Evolutionary conservation across 1,284 basidiomycete species (phyloP).

Genomic region (Kalmanozyma brasiliensis): DNA sequence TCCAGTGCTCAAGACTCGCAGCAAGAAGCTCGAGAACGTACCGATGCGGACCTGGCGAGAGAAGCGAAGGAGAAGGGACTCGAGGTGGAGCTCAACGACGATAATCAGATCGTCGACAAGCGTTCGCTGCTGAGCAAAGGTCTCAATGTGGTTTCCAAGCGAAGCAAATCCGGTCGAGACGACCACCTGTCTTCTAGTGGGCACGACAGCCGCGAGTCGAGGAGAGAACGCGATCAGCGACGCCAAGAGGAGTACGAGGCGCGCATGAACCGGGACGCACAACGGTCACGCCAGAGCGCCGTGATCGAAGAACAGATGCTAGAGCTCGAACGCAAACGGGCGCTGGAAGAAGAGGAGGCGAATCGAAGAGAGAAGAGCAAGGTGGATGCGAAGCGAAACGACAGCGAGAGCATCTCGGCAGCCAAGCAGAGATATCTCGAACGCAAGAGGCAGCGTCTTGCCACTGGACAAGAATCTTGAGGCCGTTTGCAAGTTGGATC

Average conservation of each 20-base stretch:
- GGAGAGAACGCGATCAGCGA: conserved; percentile 28
- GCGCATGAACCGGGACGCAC: conserved; percentile 46
- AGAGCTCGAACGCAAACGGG: conserved; percentile 44
- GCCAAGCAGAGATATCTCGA: conserved; percentile 67
- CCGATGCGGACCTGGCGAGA: conserved; percentile 76
- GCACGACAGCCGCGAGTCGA: conserved; percentile 12
- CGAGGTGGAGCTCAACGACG: conserved; percentile 94
- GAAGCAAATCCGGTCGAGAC: conserved; percentile 9
- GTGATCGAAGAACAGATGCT: conserved; percentile 59
- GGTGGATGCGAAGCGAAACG: conserved; percentile 44
- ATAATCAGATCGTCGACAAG: conserved; percentile 96
- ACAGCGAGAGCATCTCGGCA: conserved; percentile 36
- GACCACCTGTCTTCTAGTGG: not conserved
- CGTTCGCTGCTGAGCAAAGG: conserved; percentile 90
- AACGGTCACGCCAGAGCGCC: conserved; percentile 43
- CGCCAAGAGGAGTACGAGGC: conserved; percentile 44
- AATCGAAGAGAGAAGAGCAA: conserved; percentile 20
- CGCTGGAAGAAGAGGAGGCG: conserved; percentile 34
- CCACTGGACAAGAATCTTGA: conserved; percentile 15
- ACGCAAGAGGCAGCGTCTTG: conserved; percentile 57
- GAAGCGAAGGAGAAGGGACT: conserved; percentile 78
- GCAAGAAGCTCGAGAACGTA: conserved; percentile 31
- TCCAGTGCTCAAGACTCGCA: not conserved
- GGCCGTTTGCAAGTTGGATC: too few relatives aligned
- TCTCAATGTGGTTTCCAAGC: conserved; percentile 77